These are phyloP conservation scores for Sarocladiaceae sp. DNA, from an alignment of 2,329 filamentous ascomycete species.

Conservation along the genomic window DNA sequence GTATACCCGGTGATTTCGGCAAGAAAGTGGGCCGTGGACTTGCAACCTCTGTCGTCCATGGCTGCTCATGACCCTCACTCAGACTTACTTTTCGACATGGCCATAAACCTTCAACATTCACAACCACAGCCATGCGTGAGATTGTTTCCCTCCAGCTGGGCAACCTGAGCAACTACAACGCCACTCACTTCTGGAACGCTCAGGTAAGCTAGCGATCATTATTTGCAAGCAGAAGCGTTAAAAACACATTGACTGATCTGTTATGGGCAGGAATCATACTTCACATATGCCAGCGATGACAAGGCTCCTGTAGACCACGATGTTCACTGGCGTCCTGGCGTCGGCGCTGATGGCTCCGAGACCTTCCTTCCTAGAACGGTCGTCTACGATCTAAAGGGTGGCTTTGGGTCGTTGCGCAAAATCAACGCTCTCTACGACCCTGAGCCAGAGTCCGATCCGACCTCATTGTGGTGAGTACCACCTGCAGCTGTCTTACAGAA, in stretches of 20 bases:
- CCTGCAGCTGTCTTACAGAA: neutral
- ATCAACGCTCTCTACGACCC: slow-evolving; percentile 81
- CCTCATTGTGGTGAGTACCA: slow-evolving; percentile 30
- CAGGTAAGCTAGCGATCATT: slow-evolving; percentile 48
- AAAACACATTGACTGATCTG: neutral
- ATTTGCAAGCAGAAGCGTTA: neutral
- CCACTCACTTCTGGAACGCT: slow-evolving; percentile 95
- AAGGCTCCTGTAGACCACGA: slow-evolving; percentile 39
- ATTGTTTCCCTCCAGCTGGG: slow-evolving; percentile 92
- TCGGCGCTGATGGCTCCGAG: slow-evolving; percentile 77
- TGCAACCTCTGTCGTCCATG: too few species aligned
- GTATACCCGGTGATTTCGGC: too few species aligned
- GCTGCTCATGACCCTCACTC: too few species aligned
- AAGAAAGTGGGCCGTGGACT: too few species aligned
- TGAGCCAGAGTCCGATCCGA: slow-evolving; percentile 25
- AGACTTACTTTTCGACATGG: too few species aligned
- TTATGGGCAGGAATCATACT: slow-evolving; percentile 89
- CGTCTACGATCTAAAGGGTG: slow-evolving; percentile 91
- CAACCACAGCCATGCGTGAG: slow-evolving; percentile 65
- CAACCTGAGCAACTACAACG: slow-evolving; percentile 85
- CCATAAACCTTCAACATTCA: neutral
- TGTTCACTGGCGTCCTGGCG: slow-evolving; percentile 78
- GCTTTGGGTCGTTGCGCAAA: slow-evolving; percentile 81
- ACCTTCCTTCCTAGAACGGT: slow-evolving; percentile 89
- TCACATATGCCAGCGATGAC: slow-evolving; percentile 65